Base-by-base conservation (phyloP, 108 stramenopile genomes). In the Fragilaria crotonensis region DNA sequence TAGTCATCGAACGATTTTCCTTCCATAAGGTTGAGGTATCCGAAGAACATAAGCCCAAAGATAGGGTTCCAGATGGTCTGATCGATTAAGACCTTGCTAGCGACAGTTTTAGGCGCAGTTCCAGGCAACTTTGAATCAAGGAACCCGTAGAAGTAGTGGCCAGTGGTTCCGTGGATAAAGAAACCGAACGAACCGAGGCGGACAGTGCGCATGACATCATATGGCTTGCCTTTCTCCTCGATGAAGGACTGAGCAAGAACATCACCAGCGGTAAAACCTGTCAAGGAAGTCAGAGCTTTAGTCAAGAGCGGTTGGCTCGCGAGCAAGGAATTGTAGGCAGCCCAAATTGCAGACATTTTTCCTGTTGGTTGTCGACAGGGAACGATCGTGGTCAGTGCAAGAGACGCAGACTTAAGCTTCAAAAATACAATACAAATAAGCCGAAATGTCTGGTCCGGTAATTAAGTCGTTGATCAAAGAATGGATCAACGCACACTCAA, bases 41-140 rank as follows among this genome's bases (percentile, higher is more conserved):
- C 93, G 73, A 97, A 97, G 84, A 97, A 97, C 88, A 94, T 90
- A 60, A 71, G 65, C 7, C 94, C 94, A 70, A 97, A 97, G 64
- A 95, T 90, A 48, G 95, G 95, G 67, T 91, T 92, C 96, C 96
- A 97, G 20, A 97, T 70, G 45, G 85, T 89, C 62, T 96, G 87
- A 75, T 90, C 96, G 56, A 95, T 94, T 44, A 79, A 68, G 27
- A 97, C 95, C 74, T 97, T 97, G 63, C 81, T 76, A 0, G 96
- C 96, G 14, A 97, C 94, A 4, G 94, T 92, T 32, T 79, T 33
- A 9, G 94, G 89, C 19, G 74, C 81, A 20, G 94, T 95, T 57
- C 96, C 95, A 17, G 94, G 93, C 61, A 97, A 65, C 71, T 95
- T 97, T 60, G 67, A 59, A 62, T 95, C 94, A 23, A 97, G 78